Evolutionary conservation across 805 yeast species (phyloP).

Genomic region (Kazachstania kunashirensis): DNA sequence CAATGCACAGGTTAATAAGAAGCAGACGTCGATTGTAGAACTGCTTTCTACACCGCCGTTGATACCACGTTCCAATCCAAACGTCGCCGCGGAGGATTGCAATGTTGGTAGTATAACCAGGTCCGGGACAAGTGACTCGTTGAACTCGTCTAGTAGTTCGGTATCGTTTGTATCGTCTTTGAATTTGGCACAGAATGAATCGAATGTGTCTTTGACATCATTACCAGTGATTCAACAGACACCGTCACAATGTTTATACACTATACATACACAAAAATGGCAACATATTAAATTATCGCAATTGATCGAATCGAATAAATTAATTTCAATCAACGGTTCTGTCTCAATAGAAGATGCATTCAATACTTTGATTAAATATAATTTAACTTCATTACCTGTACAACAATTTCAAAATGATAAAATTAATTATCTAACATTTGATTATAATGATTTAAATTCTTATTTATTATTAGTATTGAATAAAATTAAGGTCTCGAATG

Average conservation of each 20-base stretch:
- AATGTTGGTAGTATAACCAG: background rate
- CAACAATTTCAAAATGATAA: conserved; percentile 35
- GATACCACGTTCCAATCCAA: conserved; percentile 25
- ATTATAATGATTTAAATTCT: conserved; percentile 82
- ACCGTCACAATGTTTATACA: conserved; percentile 23
- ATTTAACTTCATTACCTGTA: conserved; percentile 81
- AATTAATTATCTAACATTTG: conserved; percentile 69
- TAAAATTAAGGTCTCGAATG: conserved; percentile 36
- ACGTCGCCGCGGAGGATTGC: background rate
- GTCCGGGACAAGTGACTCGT: conserved; percentile 6
- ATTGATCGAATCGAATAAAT: conserved; percentile 64
- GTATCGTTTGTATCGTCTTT: conserved; percentile 7
- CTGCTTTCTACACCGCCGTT: conserved; percentile 71
- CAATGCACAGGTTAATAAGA: conserved; percentile 8
- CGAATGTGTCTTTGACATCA: background rate
- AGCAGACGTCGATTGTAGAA: conserved; percentile 67
- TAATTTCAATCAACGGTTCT: conserved; percentile 55
- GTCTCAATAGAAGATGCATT: conserved; percentile 80
- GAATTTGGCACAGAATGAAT: background rate
- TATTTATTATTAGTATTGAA: conserved; percentile 76
- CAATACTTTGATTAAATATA: conserved; percentile 58
- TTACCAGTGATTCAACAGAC: conserved; percentile 2
- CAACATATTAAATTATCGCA: conserved; percentile 59
- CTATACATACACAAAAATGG: conserved; percentile 43
- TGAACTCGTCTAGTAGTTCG: conserved; percentile 7